Percentiles rank a stretch among this genome's conserved stretches.
Conservation (phyloP, 352 stramenopile genomes). For the Phytophthora chlamydospora region DNA sequence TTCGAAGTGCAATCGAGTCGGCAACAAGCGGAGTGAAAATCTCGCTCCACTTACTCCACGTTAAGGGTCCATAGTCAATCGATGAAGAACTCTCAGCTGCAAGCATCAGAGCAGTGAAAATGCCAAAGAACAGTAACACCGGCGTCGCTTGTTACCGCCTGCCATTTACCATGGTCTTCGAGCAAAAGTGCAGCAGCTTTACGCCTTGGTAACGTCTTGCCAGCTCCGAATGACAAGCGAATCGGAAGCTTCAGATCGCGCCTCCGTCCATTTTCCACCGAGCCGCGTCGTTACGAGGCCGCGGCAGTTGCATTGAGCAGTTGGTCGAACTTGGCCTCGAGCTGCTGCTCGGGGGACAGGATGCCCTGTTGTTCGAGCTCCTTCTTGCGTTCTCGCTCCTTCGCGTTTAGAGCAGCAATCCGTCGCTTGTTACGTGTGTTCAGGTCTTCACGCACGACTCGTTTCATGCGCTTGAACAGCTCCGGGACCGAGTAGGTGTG, state of each 20-base stretch:
- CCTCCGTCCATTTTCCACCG: slow-evolving; percentile 1
- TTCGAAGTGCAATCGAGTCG: neutral
- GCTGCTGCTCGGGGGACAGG: slow-evolving; percentile 34
- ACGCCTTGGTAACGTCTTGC: no score
- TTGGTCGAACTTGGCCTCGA: slow-evolving; percentile 41
- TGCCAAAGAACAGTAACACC: no score
- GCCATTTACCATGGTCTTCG: no score
- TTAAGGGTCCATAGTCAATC: slow-evolving; percentile 25
- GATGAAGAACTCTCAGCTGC: slow-evolving; percentile 2
- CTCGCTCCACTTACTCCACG: slow-evolving; percentile 16
- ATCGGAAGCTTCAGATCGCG: no score
- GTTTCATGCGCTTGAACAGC: slow-evolving; percentile 40
- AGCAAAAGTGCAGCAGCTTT: no score
- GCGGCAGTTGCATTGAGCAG: slow-evolving; percentile 28
- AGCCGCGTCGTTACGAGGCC: slow-evolving; percentile 13
- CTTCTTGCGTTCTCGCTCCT: slow-evolving; percentile 26
- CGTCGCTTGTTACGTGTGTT: slow-evolving; percentile 34
- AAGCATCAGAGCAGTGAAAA: neutral
- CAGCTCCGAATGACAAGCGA: no score
- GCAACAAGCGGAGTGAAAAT: slow-evolving; percentile 8
- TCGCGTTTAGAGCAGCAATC: slow-evolving; percentile 37
- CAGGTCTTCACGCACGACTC: slow-evolving; percentile 30
- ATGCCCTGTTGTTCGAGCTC: slow-evolving; percentile 31
- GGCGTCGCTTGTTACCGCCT: no score
- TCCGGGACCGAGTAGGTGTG: slow-evolving; percentile 22